Conservation (phyloP, 2,329 filamentous ascomycete species). For the Blumeriella jaapii region DNA sequence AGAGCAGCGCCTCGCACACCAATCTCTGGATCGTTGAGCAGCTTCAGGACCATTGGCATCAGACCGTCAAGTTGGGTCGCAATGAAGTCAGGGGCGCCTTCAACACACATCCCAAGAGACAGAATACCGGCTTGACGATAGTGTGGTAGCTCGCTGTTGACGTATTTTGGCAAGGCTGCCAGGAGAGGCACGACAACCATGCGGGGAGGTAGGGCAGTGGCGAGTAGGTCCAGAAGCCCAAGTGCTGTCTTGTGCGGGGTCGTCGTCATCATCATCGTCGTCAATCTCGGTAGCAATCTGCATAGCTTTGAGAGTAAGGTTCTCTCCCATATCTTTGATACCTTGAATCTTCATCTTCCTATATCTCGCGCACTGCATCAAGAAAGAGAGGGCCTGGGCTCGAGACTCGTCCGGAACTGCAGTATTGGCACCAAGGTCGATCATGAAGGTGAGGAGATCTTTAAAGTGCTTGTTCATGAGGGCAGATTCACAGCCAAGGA, state of each 20-base stretch:
- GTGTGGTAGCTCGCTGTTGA: constrained; percentile 60
- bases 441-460: constrained; percentile 88
- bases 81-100: constrained; percentile 95
- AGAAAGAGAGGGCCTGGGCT: constrained; percentile 82
- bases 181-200: constrained; percentile 91
- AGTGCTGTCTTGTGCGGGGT: constrained; percentile 79
- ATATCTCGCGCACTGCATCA: constrained; percentile 85
- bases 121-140: constrained; percentile 85
- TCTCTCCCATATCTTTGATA: constrained; percentile 70
- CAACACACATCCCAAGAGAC: constrained; percentile 84
- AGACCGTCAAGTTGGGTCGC: constrained; percentile 82
- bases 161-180: constrained; percentile 73
- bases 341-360: constrained; percentile 92
- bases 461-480: constrained; percentile 78
- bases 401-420: constrained; percentile 74
- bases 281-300: constrained; percentile 85
- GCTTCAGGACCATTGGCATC: constrained; percentile 70
- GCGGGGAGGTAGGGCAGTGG: constrained; percentile 78
- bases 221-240: constrained; percentile 77
- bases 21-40: constrained; percentile 74
- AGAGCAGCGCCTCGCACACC: constrained; percentile 80
- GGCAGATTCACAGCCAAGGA: constrained; percentile 79
- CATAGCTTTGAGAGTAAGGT: constrained; percentile 78
- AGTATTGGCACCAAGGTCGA: constrained; percentile 68
- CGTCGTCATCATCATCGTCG: constrained; percentile 60